Conservation (phyloP, 2,329 filamentous ascomycete genomes). For the Pseudocercospora crystallina region DNA sequence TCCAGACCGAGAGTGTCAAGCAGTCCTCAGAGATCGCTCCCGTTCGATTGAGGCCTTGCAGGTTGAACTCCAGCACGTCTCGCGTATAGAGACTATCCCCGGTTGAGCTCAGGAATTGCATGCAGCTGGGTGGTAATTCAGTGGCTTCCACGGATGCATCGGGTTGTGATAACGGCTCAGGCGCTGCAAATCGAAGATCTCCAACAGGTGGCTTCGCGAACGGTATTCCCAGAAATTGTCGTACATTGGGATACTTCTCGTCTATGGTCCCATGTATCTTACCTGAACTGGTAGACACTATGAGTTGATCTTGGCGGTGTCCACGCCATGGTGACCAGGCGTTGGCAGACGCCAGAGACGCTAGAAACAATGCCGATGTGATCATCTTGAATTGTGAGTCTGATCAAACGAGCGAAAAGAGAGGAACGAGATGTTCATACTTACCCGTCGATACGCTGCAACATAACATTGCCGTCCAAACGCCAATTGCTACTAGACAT, state of each 20-base stretch:
- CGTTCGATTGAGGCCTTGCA: constrained; percentile 31
- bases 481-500: too few species aligned
- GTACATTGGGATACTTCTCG: constrained; percentile 13
- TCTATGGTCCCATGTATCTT: constrained; percentile 11
- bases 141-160: constrained; percentile 26
- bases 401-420: too few species aligned
- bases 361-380: too few species aligned
- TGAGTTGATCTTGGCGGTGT: not conserved
- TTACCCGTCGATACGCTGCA: too few species aligned
- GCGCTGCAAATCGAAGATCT: constrained; percentile 31
- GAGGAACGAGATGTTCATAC: too few species aligned
- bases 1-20: constrained; percentile 49
- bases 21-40: constrained; percentile 45
- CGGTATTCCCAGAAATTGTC: constrained; percentile 38
- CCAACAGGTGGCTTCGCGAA: constrained; percentile 38
- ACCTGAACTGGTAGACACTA: constrained; percentile 9
- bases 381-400: too few species aligned
- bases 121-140: constrained; percentile 29
- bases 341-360: too few species aligned
- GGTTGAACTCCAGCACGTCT: constrained; percentile 32
- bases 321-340: not conserved
- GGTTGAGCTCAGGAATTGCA: constrained; percentile 26
- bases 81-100: constrained; percentile 24
- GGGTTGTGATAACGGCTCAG: constrained; percentile 24
- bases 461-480: too few species aligned